Conservation (phyloP, 1,284 basidiomycete genomes). For the Apiotrichum gamsii region DNA sequence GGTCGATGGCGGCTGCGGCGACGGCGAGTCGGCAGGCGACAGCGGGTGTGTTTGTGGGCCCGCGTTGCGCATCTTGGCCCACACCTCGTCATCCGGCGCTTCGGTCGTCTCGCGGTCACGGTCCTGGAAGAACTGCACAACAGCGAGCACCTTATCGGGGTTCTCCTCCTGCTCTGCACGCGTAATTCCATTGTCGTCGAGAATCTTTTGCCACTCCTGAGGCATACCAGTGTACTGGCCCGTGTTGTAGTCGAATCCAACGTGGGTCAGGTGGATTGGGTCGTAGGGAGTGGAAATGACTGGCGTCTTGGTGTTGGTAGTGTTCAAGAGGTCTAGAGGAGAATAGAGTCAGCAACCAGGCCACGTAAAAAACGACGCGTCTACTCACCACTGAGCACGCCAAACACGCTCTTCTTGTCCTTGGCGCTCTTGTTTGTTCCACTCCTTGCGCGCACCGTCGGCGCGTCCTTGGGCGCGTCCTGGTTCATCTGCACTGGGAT, state of each 20-base stretch:
- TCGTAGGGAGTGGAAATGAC: slow-evolving; percentile 97
- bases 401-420: slow-evolving; percentile 48
- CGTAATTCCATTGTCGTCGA: slow-evolving; percentile 95
- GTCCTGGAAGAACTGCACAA: slow-evolving; percentile 79
- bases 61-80: slow-evolving; percentile 62
- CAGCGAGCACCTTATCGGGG: slow-evolving; percentile 94
- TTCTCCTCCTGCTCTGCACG: slow-evolving; percentile 94
- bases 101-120: slow-evolving; percentile 24
- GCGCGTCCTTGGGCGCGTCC: slow-evolving; percentile 29
- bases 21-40: slow-evolving; percentile 13
- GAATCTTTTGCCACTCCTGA: slow-evolving; percentile 96
- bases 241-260: slow-evolving; percentile 97
- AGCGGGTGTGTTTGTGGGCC: slow-evolving; percentile 23
- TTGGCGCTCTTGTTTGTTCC: slow-evolving; percentile 46
- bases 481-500: slow-evolving; percentile 17
- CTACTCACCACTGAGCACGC: slow-evolving; percentile 45
- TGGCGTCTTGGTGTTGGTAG: slow-evolving; percentile 50
- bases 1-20: slow-evolving; percentile 16
- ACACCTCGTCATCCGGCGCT: slow-evolving; percentile 57
- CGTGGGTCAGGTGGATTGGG: slow-evolving; percentile 98
- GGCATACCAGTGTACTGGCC: slow-evolving; percentile 94
- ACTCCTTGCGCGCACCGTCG: slow-evolving; percentile 39
- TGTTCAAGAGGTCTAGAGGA: slow-evolving; percentile 66
- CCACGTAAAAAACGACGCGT: too few species aligned
- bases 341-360: too few species aligned